Conservation (phyloP, 805 yeast genomes). For the Komagataella pastoris region DNA sequence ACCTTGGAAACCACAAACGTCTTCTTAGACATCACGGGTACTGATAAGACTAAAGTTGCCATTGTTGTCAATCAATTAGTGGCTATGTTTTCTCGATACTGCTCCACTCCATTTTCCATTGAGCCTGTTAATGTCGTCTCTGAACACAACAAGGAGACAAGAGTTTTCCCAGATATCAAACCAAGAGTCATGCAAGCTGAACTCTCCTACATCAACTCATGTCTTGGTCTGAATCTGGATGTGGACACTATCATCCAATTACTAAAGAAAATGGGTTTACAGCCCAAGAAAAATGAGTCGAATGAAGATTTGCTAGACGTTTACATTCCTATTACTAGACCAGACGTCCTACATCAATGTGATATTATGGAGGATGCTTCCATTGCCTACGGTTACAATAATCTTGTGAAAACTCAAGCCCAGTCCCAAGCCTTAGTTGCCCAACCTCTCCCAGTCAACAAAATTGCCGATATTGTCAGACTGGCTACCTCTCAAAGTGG, state of each 20-base stretch:
- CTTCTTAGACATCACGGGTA: conserved; percentile 88
- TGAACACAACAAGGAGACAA: conserved; percentile 62
- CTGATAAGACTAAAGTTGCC: conserved; percentile 89
- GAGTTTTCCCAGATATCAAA: conserved; percentile 61
- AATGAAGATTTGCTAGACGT: conserved; percentile 39
- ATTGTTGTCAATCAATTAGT: conserved; percentile 85
- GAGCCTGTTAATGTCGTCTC: conserved; percentile 86
- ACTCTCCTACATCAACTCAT: conserved; percentile 76
- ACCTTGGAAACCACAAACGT: conserved; percentile 75
- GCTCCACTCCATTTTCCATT: conserved; percentile 65
- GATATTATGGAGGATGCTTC: conserved; percentile 99
- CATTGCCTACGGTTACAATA: conserved; percentile 89
- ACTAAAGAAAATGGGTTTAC: conserved; percentile 70
- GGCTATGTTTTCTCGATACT: conserved; percentile 91
- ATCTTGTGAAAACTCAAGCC: conserved; percentile 67
- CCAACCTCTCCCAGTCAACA: conserved; percentile 81
- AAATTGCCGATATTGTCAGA: conserved; percentile 82
- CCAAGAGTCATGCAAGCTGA: conserved; percentile 66
- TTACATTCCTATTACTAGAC: conserved; percentile 81
- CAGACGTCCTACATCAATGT: conserved; percentile 93
- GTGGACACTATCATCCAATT: conserved; percentile 56
- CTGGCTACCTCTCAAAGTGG: conserved; percentile 88
- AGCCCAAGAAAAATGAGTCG: conserved; percentile 32
- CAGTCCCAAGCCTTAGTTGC: conserved; percentile 72
- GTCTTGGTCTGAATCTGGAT: conserved; percentile 70